These are phyloP conservation scores for Aphanomyces euteiches DNA, from an alignment of 352 stramenopile species.

Conservation along the genomic window DNA sequence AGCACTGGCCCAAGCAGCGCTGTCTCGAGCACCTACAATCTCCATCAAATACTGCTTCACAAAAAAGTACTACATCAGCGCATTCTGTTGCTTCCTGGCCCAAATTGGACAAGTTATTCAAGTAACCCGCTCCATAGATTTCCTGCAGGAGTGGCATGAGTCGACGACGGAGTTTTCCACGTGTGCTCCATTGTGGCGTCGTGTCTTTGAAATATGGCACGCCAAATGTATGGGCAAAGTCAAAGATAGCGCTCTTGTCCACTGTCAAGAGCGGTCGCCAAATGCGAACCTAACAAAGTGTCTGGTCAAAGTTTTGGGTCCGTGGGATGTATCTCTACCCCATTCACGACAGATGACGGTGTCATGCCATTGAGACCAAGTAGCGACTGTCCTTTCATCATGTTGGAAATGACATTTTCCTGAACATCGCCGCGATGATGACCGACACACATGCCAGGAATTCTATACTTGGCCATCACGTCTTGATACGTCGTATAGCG, in stretches of 20 bases:
- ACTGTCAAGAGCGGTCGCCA: constrained; percentile 92
- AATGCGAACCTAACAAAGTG: constrained; percentile 42
- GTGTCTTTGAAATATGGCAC: constrained; percentile 98
- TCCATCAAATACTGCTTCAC: constrained; percentile 11
- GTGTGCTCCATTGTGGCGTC: constrained; percentile 94
- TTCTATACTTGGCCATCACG: constrained; percentile 63
- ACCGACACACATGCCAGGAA: constrained; percentile 92
- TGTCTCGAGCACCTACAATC: constrained; percentile 48
- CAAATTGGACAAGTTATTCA: constrained; percentile 76
- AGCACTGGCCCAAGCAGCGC: constrained; percentile 62
- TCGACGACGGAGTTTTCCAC: constrained; percentile 94
- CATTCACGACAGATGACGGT: constrained; percentile 66
- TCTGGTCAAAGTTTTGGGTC: not conserved
- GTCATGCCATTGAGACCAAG: constrained; percentile 94
- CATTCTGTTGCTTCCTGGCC: constrained; percentile 78
- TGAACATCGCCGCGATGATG: constrained; percentile 97
- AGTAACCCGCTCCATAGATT: constrained; percentile 91
- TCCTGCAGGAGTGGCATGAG: constrained; percentile 92
- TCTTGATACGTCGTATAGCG: constrained; percentile 91
- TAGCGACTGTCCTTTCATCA: constrained; percentile 92
- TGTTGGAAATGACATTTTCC: constrained; percentile 98
- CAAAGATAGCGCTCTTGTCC: constrained; percentile 93
- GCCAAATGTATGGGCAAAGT: constrained; percentile 93
- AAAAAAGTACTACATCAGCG: constrained; percentile 32
- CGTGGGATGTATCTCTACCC: constrained; percentile 34